Evolutionary conservation across 352 stramenopile species (phyloP), one percentile per base, ranked within the genome.

Genomic region (Pythium chondricola): DNA sequence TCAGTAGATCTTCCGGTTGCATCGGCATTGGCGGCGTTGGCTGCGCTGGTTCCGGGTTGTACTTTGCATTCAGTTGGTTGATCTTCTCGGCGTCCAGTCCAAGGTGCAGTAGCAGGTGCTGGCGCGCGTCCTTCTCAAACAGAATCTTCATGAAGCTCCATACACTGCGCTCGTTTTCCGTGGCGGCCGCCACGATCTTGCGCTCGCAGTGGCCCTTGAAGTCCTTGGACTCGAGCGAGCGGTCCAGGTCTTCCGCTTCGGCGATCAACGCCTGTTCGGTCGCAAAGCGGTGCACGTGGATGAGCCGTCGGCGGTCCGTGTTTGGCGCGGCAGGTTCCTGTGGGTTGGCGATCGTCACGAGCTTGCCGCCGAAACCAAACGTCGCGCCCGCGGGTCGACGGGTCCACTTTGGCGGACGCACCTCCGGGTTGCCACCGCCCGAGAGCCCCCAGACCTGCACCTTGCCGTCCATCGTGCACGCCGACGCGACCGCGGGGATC

Each of bases 381-480:
- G 88, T 89, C 6, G 96, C 95, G 38, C 86, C 86, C 31, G 72
- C 84, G 9, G 83, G 83, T 16, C 92, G 88, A 32, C 80, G 82
- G 58, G 96, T 92, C 96, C 96, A 99, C 62, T 97, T 98, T 2
- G 96, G 96, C 18, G 95, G 88, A 45, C 93, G 84, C 38, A 85
- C 84, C 29, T 69, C 78, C 37, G 80, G 67, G 40, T 87, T 95
- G 1, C 79, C 76, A 33, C 74, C 74, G 24, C 82, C 76, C n/a
- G 74, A 80, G 27, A 92, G 58, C 2, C 83, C 79, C 74, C 77
- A 97, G 17, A 97, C 77, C 69, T 99, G 90, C 29, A 99, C 72
- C 59, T 98, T 98, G 38, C 97, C 87, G 74, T 99, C 96, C 39
- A 99, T 85, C 16, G 92, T 97, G 61, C 92, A 98, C 9, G 95